A percentile compares a stretch with the other conserved stretches of the same genome.
These are phyloP conservation scores for Fusarium albidum DNA, from an alignment of 2,329 filamentous ascomycete species.

Conservation along the genomic window DNA sequence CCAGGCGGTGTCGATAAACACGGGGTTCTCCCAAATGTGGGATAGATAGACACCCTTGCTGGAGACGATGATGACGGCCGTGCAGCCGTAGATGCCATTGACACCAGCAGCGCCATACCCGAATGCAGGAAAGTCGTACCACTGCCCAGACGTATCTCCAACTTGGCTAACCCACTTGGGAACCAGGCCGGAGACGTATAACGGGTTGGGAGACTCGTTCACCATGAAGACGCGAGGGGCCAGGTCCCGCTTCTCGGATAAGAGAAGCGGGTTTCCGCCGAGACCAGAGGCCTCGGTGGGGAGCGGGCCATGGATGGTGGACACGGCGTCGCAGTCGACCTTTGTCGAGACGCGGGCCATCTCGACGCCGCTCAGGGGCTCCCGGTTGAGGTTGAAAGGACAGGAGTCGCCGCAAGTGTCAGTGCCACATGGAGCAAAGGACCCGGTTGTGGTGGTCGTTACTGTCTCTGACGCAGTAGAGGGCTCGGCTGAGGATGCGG, in stretches of 20 bases:
- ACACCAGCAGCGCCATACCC: neutral
- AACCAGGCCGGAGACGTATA: no score
- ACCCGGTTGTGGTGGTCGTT: no score
- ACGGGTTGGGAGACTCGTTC: no score
- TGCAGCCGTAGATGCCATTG: slow-evolving; percentile 19
- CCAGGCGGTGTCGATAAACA: slow-evolving; percentile 3
- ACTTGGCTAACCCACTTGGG: no score
- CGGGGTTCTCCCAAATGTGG: slow-evolving; percentile 18
- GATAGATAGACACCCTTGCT: slow-evolving; percentile 16
- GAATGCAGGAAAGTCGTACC: no score
- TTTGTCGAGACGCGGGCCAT: neutral
- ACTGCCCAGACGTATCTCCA: no score
- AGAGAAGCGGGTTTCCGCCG: neutral
- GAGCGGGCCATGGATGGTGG: neutral
- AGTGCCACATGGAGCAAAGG: no score
- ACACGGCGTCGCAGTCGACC: neutral
- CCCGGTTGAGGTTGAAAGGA: neutral
- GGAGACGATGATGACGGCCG: slow-evolving; percentile 15
- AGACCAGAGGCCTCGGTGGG: neutral
- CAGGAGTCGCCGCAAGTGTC: no score
- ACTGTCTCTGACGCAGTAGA: neutral
- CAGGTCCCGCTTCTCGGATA: neutral
- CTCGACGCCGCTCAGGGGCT: no score
- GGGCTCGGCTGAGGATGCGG: neutral
- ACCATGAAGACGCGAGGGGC: neutral